phyloP scores from a whole-genome alignment of 2,329 filamentous ascomycete species.

The Colletotrichum kahawae region DNA sequence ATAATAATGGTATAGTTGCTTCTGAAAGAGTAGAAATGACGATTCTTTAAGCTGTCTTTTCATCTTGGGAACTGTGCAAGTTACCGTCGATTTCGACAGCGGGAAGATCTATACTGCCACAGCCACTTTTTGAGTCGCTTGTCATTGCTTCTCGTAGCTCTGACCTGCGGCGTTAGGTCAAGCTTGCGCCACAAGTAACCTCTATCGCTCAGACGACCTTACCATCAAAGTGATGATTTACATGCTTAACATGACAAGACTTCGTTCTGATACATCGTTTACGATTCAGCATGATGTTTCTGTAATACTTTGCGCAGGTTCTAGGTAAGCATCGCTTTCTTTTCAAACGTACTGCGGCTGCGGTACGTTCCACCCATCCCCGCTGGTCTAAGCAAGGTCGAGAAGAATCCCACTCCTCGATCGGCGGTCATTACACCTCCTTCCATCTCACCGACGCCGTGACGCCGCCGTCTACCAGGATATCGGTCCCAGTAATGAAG shows the following conservation, averaged over 20 bases:
- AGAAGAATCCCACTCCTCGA: background rate
- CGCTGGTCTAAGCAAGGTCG: background rate
- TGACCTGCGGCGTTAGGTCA: too few relatives aligned
- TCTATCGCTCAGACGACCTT: background rate
- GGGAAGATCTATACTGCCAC: too few relatives aligned
- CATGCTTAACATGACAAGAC: background rate
- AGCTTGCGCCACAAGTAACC: background rate
- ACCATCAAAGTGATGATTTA: background rate
- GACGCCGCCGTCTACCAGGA: background rate
- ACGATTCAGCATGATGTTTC: background rate
- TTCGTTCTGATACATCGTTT: background rate
- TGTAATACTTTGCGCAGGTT: background rate
- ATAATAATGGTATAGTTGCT: background rate
- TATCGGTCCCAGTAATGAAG: background rate
- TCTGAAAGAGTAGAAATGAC: background rate
- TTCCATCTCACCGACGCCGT: background rate
- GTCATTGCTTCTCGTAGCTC: too few relatives aligned
- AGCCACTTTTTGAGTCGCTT: too few relatives aligned
- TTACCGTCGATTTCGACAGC: too few relatives aligned
- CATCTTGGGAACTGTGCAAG: too few relatives aligned
- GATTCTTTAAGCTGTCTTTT: too few relatives aligned
- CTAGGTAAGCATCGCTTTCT: too few relatives aligned
- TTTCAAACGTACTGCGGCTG: background rate
- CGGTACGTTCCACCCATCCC: too few relatives aligned
- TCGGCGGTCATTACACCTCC: rapidly evolving